phyloP scores from a whole-genome alignment of 345 rosid genomes.

The Hibiscus tridactylites region DNA sequence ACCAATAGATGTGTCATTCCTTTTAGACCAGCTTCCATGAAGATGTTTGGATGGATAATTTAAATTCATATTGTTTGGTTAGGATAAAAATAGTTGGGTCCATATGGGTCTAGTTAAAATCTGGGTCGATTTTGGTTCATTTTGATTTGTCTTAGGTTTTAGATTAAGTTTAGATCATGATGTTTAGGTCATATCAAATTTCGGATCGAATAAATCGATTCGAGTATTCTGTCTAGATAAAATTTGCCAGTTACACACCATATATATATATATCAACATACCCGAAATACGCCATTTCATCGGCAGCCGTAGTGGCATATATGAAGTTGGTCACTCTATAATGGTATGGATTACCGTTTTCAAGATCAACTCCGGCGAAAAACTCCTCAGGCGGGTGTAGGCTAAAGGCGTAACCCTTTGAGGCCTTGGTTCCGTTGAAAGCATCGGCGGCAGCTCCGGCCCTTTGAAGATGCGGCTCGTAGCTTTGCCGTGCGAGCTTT shows the following conservation, averaged over 20 bases:
- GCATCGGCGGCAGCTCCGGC: background rate
- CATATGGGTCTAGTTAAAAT: too few relatives aligned
- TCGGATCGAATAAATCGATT: too few relatives aligned
- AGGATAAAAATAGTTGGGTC: too few relatives aligned
- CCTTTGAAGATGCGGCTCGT: background rate
- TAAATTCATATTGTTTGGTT: too few relatives aligned
- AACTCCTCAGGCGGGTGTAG: background rate
- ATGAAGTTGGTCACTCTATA: constrained; percentile 31
- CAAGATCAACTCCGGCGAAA: background rate
- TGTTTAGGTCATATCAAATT: background rate
- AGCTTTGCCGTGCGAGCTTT: background rate
- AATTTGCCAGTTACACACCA: too few relatives aligned
- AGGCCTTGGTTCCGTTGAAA: background rate
- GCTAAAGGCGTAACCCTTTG: background rate
- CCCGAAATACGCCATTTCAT: background rate
- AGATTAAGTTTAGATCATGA: too few relatives aligned
- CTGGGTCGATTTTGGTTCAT: too few relatives aligned
- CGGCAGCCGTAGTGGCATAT: constrained; percentile 4
- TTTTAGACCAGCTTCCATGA: too few relatives aligned
- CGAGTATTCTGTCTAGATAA: background rate
- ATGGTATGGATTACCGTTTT: constrained; percentile 28
- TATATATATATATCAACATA: too few relatives aligned
- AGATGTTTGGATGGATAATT: too few relatives aligned
- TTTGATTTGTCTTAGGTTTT: too few relatives aligned
- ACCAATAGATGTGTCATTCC: too few relatives aligned